phyloP scores from a whole-genome alignment of 768 basidiomycete species.

The Termitomyces sp. region DNA sequence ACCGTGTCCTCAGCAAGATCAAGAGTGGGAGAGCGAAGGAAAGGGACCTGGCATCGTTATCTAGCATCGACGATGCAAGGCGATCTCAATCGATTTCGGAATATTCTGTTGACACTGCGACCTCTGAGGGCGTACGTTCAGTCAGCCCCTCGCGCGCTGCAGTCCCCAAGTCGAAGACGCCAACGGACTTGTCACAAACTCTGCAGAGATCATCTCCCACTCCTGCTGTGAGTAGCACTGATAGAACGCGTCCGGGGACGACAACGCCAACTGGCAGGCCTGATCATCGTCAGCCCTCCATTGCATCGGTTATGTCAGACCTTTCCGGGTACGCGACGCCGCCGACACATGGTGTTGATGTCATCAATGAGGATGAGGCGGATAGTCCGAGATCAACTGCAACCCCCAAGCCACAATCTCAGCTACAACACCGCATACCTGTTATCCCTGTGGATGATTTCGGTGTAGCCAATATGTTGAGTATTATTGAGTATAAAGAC shows the following conservation, averaged over 20 bases:
- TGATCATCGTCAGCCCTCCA: conserved; percentile 59
- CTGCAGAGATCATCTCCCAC: conserved; percentile 11
- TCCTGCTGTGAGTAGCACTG: conserved; percentile 1
- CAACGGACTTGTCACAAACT: conserved; percentile 10
- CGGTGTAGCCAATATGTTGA: conserved; percentile 83
- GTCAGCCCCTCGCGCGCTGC: conserved; percentile 32
- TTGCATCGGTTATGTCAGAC: conserved; percentile 74
- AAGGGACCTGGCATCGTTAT: conserved; percentile 23
- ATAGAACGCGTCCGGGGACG: conserved; percentile 24
- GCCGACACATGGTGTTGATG: conserved; percentile 16
- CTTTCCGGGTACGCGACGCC: conserved; percentile 48
- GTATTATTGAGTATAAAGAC: conserved; percentile 73
- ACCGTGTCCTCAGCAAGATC: conserved; percentile 74
- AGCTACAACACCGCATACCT: conserved; percentile 36
- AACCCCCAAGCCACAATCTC: conserved; percentile 26
- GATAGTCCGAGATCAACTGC: conserved; percentile 22
- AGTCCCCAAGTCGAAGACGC: conserved; percentile 19
- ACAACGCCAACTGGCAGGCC: conserved; percentile 32
- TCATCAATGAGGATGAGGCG: conserved; percentile 16
- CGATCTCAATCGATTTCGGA: conserved; percentile 46
- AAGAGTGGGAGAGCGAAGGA: conserved; percentile 55
- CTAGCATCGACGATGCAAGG: conserved; percentile 28
- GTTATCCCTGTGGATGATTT: conserved; percentile 78
- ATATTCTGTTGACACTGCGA: conserved; percentile 51
- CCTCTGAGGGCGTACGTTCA: conserved; percentile 34